A percentile compares a stretch with the other conserved stretches of the same genome.
phyloP scores from a whole-genome alignment of 148 eudicot genomes.

The Chenopodium berlandieri region DNA sequence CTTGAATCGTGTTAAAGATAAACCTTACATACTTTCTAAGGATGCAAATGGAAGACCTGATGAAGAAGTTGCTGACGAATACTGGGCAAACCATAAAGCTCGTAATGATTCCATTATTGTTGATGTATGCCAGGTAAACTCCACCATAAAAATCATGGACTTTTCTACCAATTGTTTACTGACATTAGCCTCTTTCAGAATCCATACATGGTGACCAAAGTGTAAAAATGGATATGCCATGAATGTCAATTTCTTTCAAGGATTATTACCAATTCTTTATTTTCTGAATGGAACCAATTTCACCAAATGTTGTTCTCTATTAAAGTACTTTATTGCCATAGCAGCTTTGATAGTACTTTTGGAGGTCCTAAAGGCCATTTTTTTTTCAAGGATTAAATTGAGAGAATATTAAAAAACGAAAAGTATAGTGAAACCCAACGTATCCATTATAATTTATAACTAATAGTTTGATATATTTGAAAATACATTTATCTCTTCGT shows the following conservation, averaged over 20 bases:
- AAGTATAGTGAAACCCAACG: not conserved
- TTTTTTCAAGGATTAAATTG: not conserved
- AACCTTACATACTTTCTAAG: conserved; percentile 75
- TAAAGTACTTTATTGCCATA: not conserved
- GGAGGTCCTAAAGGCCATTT: not conserved
- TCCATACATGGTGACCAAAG: not conserved
- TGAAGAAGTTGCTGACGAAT: conserved; percentile 95
- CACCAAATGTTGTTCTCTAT: not conserved
- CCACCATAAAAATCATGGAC: not conserved
- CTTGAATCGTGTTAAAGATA: conserved; percentile 92
- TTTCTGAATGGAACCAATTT: not conserved
- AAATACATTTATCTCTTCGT: not conserved
- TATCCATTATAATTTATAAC: not conserved
- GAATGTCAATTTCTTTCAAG: not conserved
- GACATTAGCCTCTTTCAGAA: not conserved
- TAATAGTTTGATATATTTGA: not conserved
- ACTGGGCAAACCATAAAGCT: conserved; percentile 92
- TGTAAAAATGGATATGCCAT: not conserved
- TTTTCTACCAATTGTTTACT: not conserved
- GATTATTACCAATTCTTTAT: not conserved
- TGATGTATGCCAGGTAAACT: conserved; percentile 95
- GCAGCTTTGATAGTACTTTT: not conserved
- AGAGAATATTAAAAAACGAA: not conserved
- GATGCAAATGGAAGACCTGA: conserved; percentile 96
- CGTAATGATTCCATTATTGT: conserved; percentile 98